Percentiles rank a stretch among this genome's conserved stretches.
Conservation (phyloP, 257 asterid species). For the Penstemon newberryi region DNA sequence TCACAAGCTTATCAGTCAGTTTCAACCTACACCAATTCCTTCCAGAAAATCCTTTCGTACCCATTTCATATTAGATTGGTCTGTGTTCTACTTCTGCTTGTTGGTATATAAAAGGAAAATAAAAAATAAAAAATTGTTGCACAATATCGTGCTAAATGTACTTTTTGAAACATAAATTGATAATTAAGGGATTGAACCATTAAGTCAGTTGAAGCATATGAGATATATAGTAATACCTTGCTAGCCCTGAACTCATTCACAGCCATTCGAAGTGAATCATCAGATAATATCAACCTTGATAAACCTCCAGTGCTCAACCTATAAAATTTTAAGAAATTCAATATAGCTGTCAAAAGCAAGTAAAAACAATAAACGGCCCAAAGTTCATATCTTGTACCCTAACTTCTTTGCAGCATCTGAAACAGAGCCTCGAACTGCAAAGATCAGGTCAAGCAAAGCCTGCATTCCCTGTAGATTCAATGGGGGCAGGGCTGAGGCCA, state of each 20-base stretch:
- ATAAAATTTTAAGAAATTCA: constrained; percentile 26
- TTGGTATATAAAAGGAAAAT: not conserved
- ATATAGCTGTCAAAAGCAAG: constrained; percentile 3
- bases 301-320: constrained; percentile 95
- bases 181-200: constrained; percentile 3
- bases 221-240: constrained; percentile 53
- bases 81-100: not conserved
- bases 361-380: not conserved
- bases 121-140: not conserved
- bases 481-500: not conserved
- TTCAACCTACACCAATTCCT: not conserved
- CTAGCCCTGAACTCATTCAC: constrained; percentile 75
- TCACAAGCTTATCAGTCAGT: not conserved
- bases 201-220: not conserved
- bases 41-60: not conserved
- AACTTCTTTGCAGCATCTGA: constrained; percentile 82
- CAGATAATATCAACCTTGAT: constrained; percentile 85
- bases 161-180: not conserved
- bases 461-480: constrained; percentile 77
- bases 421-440: constrained; percentile 84
- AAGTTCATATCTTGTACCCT: constrained; percentile 51
- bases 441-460: constrained; percentile 82
- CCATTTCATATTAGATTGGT: not conserved
- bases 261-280: constrained; percentile 81
- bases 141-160: not conserved